A percentile compares a stretch with the other conserved stretches of the same genome.
Evolutionary conservation across 2,329 filamentous ascomycete species (phyloP).

Genomic region (Coleophoma cylindrospora): DNA sequence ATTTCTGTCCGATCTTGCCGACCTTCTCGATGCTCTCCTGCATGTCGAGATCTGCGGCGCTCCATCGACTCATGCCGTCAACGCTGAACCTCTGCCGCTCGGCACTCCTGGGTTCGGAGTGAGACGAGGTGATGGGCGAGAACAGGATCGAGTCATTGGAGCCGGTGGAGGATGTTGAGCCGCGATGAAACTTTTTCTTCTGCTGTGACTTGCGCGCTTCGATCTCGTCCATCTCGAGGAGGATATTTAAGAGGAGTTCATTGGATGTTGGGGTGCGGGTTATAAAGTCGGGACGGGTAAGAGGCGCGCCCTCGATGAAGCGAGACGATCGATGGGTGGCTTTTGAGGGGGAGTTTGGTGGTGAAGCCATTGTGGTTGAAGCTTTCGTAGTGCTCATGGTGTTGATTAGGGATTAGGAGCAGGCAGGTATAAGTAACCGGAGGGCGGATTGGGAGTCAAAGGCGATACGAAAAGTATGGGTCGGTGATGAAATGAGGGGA

Average conservation of each 20-base stretch:
- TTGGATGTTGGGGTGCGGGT: neutral
- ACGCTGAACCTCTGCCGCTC: neutral
- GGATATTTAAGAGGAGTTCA: constrained; percentile 5
- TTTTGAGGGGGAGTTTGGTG: neutral
- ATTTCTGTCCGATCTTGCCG: constrained; percentile 9
- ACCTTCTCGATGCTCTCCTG: constrained; percentile 1
- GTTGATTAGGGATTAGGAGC: neutral
- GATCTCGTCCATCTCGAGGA: constrained; percentile 8
- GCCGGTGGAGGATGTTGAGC: neutral
- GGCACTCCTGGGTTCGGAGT: neutral
- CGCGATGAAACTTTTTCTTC: neutral
- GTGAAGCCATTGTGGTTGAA: neutral
- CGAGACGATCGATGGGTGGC: constrained; percentile 1
- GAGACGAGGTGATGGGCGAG: neutral
- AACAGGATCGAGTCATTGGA: neutral
- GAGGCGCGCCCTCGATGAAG: constrained; percentile 9
- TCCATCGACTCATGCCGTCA: neutral
- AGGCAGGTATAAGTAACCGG: too few relatives aligned
- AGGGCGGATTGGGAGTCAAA: too few relatives aligned
- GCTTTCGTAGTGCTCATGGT: neutral
- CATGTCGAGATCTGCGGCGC: neutral
- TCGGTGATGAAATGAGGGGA: too few relatives aligned
- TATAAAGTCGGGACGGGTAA: constrained; percentile 4
- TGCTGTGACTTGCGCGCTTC: neutral
- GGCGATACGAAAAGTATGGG: too few relatives aligned